phyloP scores from a whole-genome alignment of 139 green algal genomes.

The Ettlia oleoabundans region DNA sequence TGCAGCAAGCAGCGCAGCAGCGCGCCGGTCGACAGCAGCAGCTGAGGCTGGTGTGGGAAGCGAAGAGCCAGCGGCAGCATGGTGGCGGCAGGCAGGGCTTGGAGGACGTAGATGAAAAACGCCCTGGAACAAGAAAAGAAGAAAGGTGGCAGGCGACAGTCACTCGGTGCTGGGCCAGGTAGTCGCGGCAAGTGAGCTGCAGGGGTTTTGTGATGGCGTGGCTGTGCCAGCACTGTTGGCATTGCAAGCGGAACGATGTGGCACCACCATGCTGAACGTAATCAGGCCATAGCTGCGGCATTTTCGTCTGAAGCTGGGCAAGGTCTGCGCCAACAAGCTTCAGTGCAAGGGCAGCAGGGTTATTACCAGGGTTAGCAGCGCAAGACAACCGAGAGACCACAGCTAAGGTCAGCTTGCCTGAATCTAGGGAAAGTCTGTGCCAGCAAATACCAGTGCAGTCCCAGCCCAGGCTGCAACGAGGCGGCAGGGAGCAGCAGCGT shows the following conservation, averaged over 20 bases:
- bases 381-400: too few species aligned
- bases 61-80: constrained; percentile 27
- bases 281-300: background rate
- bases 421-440: constrained; percentile 28
- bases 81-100: background rate
- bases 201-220: too few species aligned
- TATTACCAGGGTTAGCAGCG: too few species aligned
- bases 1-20: constrained; percentile 30
- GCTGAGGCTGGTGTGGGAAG: background rate
- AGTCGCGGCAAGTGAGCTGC: too few species aligned
- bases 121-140: too few species aligned
- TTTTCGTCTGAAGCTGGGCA: constrained; percentile 17
- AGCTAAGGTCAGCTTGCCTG: background rate
- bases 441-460: constrained; percentile 41
- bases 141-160: too few species aligned
- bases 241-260: too few species aligned
- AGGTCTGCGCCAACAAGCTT: constrained; percentile 30
- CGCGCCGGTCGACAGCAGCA: constrained; percentile 14
- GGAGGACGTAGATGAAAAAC: constrained; percentile 25
- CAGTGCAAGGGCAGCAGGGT: too few species aligned
- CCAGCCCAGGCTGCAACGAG: constrained; percentile 26
- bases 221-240: too few species aligned
- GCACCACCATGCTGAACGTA: too few species aligned
- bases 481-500: constrained; percentile 3
- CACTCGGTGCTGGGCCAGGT: too few species aligned